A percentile compares a stretch with the other conserved stretches of the same genome.
phyloP scores from a whole-genome alignment of 163 green algal genomes.

The Volvox carteri region DNA sequence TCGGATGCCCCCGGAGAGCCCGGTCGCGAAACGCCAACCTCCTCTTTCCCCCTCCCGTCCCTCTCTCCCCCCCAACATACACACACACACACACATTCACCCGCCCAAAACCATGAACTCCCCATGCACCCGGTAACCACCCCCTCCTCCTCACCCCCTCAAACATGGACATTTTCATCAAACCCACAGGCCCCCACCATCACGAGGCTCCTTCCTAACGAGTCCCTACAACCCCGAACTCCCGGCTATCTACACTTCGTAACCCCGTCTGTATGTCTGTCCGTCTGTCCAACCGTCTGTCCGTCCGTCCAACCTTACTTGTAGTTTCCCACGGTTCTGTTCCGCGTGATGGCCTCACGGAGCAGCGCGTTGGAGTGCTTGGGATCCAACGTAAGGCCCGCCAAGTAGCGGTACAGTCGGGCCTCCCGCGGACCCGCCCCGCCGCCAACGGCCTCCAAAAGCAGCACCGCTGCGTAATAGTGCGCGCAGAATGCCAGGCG shows the following conservation, averaged over 20 bases:
- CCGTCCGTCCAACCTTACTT: neutral
- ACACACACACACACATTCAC: no score
- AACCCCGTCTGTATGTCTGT: no score
- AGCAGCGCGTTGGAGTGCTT: constrained; percentile 56
- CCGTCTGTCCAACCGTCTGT: no score
- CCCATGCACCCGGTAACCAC: neutral
- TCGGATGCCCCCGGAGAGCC: no score
- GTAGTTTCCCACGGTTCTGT: constrained; percentile 53
- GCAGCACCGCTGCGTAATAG: constrained; percentile 59
- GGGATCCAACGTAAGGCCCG: constrained; percentile 59
- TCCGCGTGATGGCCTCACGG: constrained; percentile 54
- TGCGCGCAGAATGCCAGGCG: constrained; percentile 55
- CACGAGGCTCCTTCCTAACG: no score
- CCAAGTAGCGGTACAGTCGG: constrained; percentile 55
- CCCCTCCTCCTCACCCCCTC: neutral
- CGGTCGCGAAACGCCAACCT: no score
- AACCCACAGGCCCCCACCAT: neutral
- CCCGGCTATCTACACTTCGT: no score
- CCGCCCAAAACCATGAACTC: no score
- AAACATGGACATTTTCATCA: neutral
- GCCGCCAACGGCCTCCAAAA: constrained; percentile 40
- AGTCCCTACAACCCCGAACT: no score
- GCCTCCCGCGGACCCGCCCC: constrained; percentile 46
- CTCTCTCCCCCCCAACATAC: no score
- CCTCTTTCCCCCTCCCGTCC: no score